Conservation (phyloP, 176 grass and related monocot species). For the Carex cristatella region DNA sequence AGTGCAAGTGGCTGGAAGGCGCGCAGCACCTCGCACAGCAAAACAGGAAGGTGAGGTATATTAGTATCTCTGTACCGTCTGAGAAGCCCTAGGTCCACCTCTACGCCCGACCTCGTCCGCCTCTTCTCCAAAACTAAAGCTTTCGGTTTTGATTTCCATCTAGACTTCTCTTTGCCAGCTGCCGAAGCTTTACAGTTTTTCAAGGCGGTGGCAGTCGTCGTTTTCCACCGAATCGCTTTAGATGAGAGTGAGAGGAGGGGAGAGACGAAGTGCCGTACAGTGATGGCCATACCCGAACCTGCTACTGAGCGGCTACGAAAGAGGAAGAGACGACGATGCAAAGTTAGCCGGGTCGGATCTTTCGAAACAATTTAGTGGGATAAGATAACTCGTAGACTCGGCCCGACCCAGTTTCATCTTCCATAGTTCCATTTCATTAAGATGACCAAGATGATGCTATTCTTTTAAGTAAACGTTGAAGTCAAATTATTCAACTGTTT, state of each 20-base stretch:
- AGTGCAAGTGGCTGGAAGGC: slow-evolving; percentile 46
- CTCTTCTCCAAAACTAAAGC: slow-evolving; percentile 35
- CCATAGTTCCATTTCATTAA: neutral
- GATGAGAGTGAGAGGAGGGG: neutral
- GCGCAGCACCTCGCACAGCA: slow-evolving; percentile 68
- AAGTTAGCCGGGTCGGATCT: neutral
- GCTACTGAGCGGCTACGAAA: neutral
- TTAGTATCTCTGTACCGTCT: slow-evolving; percentile 27
- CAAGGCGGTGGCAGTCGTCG: neutral
- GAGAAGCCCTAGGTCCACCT: slow-evolving; percentile 60
- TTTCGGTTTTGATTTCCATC: slow-evolving; percentile 10
- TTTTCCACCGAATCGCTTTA: neutral
- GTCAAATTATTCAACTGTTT: too few relatives aligned
- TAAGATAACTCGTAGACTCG: neutral
- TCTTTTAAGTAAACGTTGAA: too few relatives aligned
- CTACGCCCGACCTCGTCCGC: slow-evolving; percentile 58
- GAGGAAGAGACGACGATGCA: neutral
- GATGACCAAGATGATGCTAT: too few relatives aligned
- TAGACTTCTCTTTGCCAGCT: neutral
- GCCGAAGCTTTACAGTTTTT: neutral
- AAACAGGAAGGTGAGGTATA: slow-evolving; percentile 53
- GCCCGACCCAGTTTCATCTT: neutral
- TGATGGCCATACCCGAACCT: neutral
- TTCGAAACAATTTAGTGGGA: neutral
- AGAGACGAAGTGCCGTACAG: neutral